Evolutionary conservation across 495 filamentous ascomycete genomes (phyloP).

Genomic region (Aspergillus incahuasiensis): DNA sequence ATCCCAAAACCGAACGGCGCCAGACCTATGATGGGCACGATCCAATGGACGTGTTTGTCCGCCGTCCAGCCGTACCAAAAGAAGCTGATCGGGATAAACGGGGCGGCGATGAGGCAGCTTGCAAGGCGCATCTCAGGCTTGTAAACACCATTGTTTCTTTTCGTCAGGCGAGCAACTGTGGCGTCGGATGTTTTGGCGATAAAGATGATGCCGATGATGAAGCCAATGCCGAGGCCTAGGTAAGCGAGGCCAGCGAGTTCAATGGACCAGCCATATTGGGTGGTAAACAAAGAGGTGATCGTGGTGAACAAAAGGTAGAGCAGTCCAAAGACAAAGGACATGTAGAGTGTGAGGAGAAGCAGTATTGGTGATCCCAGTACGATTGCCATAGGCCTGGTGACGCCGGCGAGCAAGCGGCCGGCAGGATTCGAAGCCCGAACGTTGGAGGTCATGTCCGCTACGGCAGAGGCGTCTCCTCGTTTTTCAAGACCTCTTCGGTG

Average conservation of each 20-base stretch:
- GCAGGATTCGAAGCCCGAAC: no score
- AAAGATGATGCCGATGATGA: not conserved
- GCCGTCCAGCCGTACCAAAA: constrained; percentile 65
- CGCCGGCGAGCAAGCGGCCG: no score
- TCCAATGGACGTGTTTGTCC: constrained; percentile 46
- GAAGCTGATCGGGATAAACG: constrained; percentile 53
- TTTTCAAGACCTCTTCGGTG: no score
- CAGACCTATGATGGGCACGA: constrained; percentile 41
- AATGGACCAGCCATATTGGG: constrained; percentile 49
- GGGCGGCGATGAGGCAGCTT: constrained; percentile 32
- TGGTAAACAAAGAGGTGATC: constrained; percentile 57
- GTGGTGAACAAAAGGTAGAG: constrained; percentile 65
- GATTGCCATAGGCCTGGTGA: no score
- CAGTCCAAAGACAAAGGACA: constrained; percentile 59
- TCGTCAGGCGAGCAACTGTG: not conserved
- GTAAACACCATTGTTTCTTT: not conserved
- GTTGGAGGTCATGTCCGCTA: no score
- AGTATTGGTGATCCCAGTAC: constrained; percentile 21
- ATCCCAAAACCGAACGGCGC: constrained; percentile 46
- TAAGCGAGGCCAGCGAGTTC: constrained; percentile 57
- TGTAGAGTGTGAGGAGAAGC: constrained; percentile 20
- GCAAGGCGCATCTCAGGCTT: constrained; percentile 36
- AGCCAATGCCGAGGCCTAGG: constrained; percentile 45
- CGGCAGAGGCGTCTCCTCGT: no score
- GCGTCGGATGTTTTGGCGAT: not conserved